These are phyloP conservation scores for Plasmodium gonderi DNA, from an alignment of 169 alveolate species.

Conservation along the genomic window DNA sequence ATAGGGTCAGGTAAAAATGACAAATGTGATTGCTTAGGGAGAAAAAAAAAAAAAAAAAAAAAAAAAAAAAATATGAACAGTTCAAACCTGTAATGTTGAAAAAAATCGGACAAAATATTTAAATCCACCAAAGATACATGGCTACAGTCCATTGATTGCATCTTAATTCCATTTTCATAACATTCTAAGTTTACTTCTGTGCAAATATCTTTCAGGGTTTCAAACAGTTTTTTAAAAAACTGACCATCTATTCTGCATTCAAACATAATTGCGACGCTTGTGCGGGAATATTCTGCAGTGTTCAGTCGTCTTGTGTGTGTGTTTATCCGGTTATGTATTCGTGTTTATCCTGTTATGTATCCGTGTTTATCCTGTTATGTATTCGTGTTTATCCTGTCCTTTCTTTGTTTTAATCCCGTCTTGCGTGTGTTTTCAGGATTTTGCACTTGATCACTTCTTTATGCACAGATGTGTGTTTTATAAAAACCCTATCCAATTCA, in stretches of 20 bases:
- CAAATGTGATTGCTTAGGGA: no score
- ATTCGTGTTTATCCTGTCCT: not conserved
- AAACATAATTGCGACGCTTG: slow-evolving; percentile 75
- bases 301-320: not conserved
- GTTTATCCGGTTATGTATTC: not conserved
- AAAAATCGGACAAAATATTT: slow-evolving; percentile 88
- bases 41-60: not conserved
- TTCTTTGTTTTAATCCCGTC: not conserved
- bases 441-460: no score
- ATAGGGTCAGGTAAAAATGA: no score
- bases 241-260: slow-evolving; percentile 86
- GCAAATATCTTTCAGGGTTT: slow-evolving; percentile 90
- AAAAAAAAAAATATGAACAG: not conserved
- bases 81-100: slow-evolving; percentile 86
- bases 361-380: not conserved
- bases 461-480: no score
- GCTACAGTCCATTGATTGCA: slow-evolving; percentile 94
- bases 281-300: not conserved
- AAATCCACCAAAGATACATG: slow-evolving; percentile 91
- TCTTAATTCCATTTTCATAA: slow-evolving; percentile 88
- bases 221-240: slow-evolving; percentile 83
- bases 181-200: slow-evolving; percentile 92
- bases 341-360: not conserved
- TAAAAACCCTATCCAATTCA: no score
- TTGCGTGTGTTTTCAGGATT: no score